Base-by-base conservation (phyloP, 2,329 filamentous ascomycete genomes). In the Celoporthe dispersa region DNA sequence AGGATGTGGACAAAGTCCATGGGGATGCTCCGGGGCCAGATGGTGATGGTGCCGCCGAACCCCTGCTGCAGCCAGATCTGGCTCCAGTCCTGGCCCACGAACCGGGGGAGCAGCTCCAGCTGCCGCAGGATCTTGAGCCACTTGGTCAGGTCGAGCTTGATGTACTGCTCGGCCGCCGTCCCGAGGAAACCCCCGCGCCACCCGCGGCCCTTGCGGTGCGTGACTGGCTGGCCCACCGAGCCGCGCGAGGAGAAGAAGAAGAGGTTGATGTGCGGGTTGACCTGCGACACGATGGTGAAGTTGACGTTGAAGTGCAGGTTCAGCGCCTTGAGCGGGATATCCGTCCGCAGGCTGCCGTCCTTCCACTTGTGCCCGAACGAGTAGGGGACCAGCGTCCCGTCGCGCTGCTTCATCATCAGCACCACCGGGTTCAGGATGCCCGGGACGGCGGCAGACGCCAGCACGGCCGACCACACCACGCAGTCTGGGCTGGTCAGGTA, bases 341-440 rank as follows among this genome's bases (percentile, higher is more conserved):
- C 96, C 1, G 96, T 99, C 51, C 96, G 88, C 68, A 99, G 83
- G 75, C 92, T 96, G 67, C 96, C 96, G 79, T 99, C 96, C 81
- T 99, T 99, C 96, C 96, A 99, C 82, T 98, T 98, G 84, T 98
- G 94, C 0, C 96, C 96, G 78, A 99, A 99, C 0, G 93, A 97
- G 80, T 97, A 99, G 0, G 96, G 96, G 0, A 90, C 89, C 4
- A 99, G 84, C 2, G 85, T 90, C 1, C 94, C 94, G 71, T 94
- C 88, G 25, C 86, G 85, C 67, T 87, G 92, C 82, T 97, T 97
- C 85, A 97, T 94, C 84, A 93, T 93, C 9, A 99, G 88, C 1
- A 99, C 95, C 2, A 97, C 93, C 0, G 96, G 96, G 77, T 98
- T 98, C 48, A 98, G 84, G 69, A 99, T 98, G 1, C 96, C 96